Evolutionary conservation across 192 early-diverging fungal genomes (phyloP), one percentile per base, ranked within the genome.

Genomic region (Lobulomyces angularis): DNA sequence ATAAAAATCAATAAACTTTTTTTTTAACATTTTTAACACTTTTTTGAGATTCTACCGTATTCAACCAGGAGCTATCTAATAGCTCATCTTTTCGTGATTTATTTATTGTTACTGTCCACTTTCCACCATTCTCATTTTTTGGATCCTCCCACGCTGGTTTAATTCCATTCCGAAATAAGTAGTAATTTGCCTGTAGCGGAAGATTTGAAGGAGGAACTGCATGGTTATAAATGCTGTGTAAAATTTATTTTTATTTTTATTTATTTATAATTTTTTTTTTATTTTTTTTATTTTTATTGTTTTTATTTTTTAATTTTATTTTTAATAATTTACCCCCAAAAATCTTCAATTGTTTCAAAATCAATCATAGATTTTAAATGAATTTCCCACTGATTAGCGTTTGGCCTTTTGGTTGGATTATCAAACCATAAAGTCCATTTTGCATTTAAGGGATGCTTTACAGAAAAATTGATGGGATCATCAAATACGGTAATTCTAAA

Each of bases 351-450:
- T 2, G 88, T 86, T 45, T 79, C 68, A 28, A 97, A 72, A 24
- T 88, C 89, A 43, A 89, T 80, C n/a, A 97, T 58, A 34, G 82
- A 77, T 56, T 94, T 95, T 31, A 95, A 57, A 34, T 81, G 80
- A 20, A 79, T 71, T 18, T 77, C 71, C 91, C 90, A 97, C 53
- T 68, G 83, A 35, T 66, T 57, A 37, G 64, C 63, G 29, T 59
- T 93, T 16, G 83, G 71, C 56, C 77, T 77, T 66, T 82, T 84
- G 43, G 56, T 71, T 29, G 84, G 84, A 58, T 81, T 80, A 59
- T 93, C 89, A 54, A 81, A 94, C 88, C 88, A 97, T 48, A 97
- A 65, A 22, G 88, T 88, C 94, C 94, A 97, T 29, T 61, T 57
- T 38, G 82, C 62, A 51, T 90, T 77, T 27, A 97, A 77, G 35